Base-by-base conservation (phyloP, 2,329 filamentous ascomycete genomes). In the Elsinoe australis region DNA sequence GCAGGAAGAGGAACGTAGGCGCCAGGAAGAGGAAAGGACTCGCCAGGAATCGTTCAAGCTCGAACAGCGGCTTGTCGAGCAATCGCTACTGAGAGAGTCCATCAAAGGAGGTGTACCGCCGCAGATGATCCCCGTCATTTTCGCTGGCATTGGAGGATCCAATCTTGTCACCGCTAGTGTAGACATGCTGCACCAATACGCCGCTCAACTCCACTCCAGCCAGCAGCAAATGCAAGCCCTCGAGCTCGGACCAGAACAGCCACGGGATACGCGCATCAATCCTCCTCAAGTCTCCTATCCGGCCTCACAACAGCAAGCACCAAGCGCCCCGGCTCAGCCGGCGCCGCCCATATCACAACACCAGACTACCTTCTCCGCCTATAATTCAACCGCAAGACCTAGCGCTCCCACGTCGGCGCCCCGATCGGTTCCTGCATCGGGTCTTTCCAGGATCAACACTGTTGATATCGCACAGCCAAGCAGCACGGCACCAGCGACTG, bases 1-100 rank as follows among this genome's bases (percentile, higher is more conserved):
- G 61, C 71, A 74, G 61, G 73, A 75, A 58, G 72, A 75, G 57
- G 71, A 75, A 54, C 71, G 66, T 61, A 74, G 72, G 41, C 67
- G 68, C 52, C 73, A 76, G 57, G 73, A 75, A 58, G 72, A 75
- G 57, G 71, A 75, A 55, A 71, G 65, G 61, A 75, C 72, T 38
- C 67, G 68, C 52, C 73, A 76, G 57, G 72, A 74, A 56, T 64
- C 62, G 14, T 59, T 71, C 39, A 61, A 65, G 52, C 61, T 74
- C 36, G 72, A 75, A 58, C 71, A 74, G 54, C 70, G 72, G 46
- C 70, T 69, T 50, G 70, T 75, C 50, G 73, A 76, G 56, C 68
- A 73, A 56, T 66, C 68, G 14, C 74, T 76, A 67, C 59, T 76
- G 52, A 65, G 69, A 39, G 72, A 75, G 51, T 73, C 72, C 14